Evolutionary conservation across 805 yeast genomes (phyloP).

Genomic region (Lipomyces chichibuensis): DNA sequence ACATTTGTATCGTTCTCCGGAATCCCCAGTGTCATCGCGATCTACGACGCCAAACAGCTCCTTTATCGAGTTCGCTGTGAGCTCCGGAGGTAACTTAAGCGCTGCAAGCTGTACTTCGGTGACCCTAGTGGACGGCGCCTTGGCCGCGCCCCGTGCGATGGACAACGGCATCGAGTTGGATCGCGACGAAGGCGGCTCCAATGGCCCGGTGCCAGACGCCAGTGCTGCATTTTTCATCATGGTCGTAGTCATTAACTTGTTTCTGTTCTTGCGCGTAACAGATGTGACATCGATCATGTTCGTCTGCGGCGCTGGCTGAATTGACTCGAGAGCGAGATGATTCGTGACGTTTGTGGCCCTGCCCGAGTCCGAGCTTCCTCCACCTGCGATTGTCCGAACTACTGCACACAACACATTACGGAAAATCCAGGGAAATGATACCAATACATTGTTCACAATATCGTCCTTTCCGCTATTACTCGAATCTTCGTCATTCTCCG

Average conservation of each 20-base stretch:
- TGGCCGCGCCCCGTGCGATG: neutral
- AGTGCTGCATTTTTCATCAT: slow-evolving; percentile 1
- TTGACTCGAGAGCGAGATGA: neutral
- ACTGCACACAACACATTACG: neutral
- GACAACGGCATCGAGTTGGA: neutral
- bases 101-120: neutral
- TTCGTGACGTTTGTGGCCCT: neutral
- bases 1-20: neutral
- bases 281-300: neutral
- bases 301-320: neutral
- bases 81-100: neutral
- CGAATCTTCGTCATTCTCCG: neutral
- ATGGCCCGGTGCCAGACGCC: neutral
- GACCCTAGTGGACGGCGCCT: neutral
- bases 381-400: neutral
- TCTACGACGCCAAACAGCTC: neutral
- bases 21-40: neutral
- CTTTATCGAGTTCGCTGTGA: neutral
- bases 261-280: slow-evolving; percentile 1
- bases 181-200: neutral
- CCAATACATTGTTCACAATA: neutral
- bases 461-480: neutral
- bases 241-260: slow-evolving; percentile 1
- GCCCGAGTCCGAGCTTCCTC: neutral
- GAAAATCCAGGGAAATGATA: slow-evolving; percentile 8